A percentile compares a stretch with the other conserved stretches of the same genome.
phyloP scores from a whole-genome alignment of 768 basidiomycete species.

The Suillus tomentosus region DNA sequence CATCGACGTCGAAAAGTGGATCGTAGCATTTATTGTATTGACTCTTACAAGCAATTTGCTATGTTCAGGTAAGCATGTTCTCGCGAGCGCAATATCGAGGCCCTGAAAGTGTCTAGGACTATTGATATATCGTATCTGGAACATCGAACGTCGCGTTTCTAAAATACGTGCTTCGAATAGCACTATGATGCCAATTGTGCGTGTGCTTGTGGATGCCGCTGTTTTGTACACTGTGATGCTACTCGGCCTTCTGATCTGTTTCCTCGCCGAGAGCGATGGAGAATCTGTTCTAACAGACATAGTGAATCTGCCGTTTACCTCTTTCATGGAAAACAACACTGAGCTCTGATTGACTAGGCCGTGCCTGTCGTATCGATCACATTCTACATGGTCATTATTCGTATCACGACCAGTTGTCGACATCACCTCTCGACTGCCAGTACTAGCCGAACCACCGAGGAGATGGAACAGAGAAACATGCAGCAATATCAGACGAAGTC shows the following conservation, averaged over 20 bases:
- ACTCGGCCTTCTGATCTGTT: conserved; percentile 11
- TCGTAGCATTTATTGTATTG: background rate
- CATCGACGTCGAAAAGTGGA: conserved; percentile 4
- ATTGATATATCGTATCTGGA: conserved; percentile 11
- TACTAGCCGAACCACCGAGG: background rate
- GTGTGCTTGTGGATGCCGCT: conserved; percentile 11
- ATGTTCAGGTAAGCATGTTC: conserved; percentile 9
- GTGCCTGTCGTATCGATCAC: background rate
- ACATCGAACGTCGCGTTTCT: conserved; percentile 3
- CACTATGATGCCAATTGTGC: conserved; percentile 2
- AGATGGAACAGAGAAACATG: background rate
- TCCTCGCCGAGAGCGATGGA: background rate
- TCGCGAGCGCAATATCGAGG: background rate
- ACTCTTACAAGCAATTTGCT: conserved; percentile 6
- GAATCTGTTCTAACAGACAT: conserved; percentile 12
- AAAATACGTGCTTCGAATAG: background rate
- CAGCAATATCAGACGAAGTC: conserved; percentile 4
- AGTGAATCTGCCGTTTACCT: background rate
- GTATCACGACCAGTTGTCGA: background rate
- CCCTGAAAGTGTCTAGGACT: background rate
- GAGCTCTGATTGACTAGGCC: background rate
- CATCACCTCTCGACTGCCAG: background rate
- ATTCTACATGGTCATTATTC: conserved; percentile 4
- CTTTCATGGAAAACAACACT: background rate
- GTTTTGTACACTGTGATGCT: conserved; percentile 13